Base-by-base conservation (phyloP, 2,329 filamentous ascomycete species). In the Zasmidium angulare region DNA sequence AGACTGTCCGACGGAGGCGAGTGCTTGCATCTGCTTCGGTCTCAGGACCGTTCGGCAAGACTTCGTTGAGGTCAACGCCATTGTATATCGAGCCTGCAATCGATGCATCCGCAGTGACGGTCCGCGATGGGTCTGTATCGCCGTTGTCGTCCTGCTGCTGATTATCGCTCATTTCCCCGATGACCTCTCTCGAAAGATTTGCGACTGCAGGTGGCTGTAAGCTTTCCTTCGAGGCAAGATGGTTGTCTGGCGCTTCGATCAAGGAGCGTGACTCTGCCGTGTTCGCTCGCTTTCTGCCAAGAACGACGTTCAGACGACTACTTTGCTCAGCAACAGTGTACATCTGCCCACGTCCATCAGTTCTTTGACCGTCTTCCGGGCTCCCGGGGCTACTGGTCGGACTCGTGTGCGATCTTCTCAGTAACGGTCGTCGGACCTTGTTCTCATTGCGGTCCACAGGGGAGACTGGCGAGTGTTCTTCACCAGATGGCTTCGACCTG, bases 21-120 rank as follows among this genome's bases (percentile, higher is more conserved):
- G 79, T 70, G n/a, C 82, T 58, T 66, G 79, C 50, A 71, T 75
- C 55, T 77, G 77, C 2, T 74, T 74, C 49, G 73, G 79, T 59
- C 77, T 79, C 67, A n/a, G 83, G 79, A 10, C 80, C 78, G 52
- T 78, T 78, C 1, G 82, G 72, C 10, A 85, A 70, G 0, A 81
- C 78, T 1, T 84, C 82, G 54, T 84, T 80, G 0, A 88, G 75
- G 60, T 89, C 86, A 7, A 79, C 74, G 46, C 87, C 87, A 46
- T 82, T 84, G 50, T 82, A 81, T 3, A 83, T 76, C 0, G 86
- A 89, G 0, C 81, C 85, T 2, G 83, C 81, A 2, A 84, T 77
- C 0, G 87, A 89, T 11, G 81, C 76, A 3, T 62, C 59, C 11
- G 56, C 63, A 1, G 62, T 58, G 21, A 21, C 57, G 10, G 52